Base-by-base conservation (phyloP, 202 grass and related monocot genomes). In the Eragrostis tef region DNA sequence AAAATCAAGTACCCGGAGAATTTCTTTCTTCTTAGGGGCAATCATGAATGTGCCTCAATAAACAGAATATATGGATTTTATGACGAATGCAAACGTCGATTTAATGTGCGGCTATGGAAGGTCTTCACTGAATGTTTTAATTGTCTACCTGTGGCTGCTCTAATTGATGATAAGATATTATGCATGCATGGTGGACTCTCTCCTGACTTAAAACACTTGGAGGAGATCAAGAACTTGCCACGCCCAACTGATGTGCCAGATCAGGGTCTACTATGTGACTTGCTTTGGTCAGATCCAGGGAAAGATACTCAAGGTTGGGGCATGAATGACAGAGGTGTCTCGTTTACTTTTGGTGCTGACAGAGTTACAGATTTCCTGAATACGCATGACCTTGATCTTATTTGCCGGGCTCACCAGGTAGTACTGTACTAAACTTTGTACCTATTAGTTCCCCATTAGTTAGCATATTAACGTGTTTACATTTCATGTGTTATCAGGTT, bases 61-160 rank as follows among this genome's bases (percentile, higher is more conserved):
- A 97, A 97, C 83, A 89, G 91, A 73, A 94, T 97, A 86, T 97
- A 97, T 92, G 94, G 91, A 73, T 97, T 97, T 63, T 97, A 97
- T 83, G 94, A 97, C 60, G 91, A 97, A 84, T 97, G 94, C 85
- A 97, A 97, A 54, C 91, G 94, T 3, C 68, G 89, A 25, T 97
- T 97, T 84, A 97, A 94, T 71, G 91, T 97, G 81, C 81, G 91
- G 39, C 74, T 97, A 58, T 97, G 94, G 91, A 97, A 81, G 79
- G 85, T 94, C 73, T 97, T 97, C 81, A 97, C 91, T 29, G 89
- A 97, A 7, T 97, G 94, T 74, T 97, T 97, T 85, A 97, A 97
- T 70, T 94, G 91, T 36, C 94, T 97, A 56, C 94, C 91, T 5
- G 91, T 97, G 77, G 94, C 91, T 26, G 94, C 94, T 50, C 60